Percentiles rank a stretch among this genome's conserved stretches.
phyloP scores from a whole-genome alignment of 768 basidiomycete genomes.

The Pholiota molesta region DNA sequence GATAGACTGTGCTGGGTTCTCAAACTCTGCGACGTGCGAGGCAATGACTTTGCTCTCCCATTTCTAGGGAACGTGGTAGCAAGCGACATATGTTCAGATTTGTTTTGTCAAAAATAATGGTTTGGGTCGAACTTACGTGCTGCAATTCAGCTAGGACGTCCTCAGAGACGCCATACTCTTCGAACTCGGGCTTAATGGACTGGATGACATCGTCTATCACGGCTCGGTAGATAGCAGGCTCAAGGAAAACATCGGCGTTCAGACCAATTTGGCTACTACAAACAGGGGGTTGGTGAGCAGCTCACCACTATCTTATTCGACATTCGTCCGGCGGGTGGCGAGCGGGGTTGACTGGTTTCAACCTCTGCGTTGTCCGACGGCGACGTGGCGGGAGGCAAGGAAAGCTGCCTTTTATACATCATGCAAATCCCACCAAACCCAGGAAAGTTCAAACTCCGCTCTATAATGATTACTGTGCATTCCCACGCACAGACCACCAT shows the following conservation, averaged over 20 bases:
- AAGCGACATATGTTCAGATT: slow-evolving; percentile 23
- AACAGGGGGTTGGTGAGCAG: slow-evolving; percentile 65
- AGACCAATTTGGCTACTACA: slow-evolving; percentile 59
- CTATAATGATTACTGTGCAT: slow-evolving; percentile 24
- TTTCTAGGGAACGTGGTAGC: slow-evolving; percentile 57
- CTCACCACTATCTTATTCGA: slow-evolving; percentile 99
- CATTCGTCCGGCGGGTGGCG: slow-evolving; percentile 54
- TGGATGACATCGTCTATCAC: slow-evolving; percentile 97
- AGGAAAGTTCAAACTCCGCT: slow-evolving; percentile 50
- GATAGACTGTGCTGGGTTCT: slow-evolving; percentile 43
- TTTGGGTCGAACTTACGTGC: slow-evolving; percentile 60
- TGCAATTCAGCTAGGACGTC: slow-evolving; percentile 89
- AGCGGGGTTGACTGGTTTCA: slow-evolving; percentile 37
- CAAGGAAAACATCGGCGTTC: slow-evolving; percentile 57
- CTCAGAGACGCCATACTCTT: slow-evolving; percentile 93
- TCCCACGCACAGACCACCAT: slow-evolving; percentile 49
- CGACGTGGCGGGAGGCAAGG: slow-evolving; percentile 43
- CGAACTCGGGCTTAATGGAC: slow-evolving; percentile 90
- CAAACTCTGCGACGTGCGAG: slow-evolving; percentile 96
- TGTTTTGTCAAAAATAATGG: slow-evolving; percentile 16
- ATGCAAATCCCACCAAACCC: slow-evolving; percentile 43
- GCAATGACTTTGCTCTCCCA: slow-evolving; percentile 95
- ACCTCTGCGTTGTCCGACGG: slow-evolving; percentile 40
- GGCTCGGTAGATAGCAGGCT: slow-evolving; percentile 89
- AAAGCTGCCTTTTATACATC: slow-evolving; percentile 51